These are phyloP conservation scores for Leptodontidium sp. DNA, from an alignment of 2,329 filamentous ascomycete genomes.

Conservation along the genomic window DNA sequence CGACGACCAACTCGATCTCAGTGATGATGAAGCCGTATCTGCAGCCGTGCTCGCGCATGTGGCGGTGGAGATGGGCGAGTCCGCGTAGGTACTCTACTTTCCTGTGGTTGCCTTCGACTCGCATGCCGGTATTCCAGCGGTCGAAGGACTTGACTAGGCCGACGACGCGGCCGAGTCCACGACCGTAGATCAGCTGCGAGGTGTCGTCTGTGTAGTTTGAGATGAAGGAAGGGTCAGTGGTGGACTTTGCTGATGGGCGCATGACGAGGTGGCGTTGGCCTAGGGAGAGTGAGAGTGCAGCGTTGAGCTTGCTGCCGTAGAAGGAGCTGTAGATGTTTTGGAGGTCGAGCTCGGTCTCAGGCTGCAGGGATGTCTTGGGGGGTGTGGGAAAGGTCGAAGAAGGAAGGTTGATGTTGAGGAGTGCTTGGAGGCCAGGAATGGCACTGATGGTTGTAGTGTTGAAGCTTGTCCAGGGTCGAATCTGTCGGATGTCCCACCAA, in stretches of 20 bases:
- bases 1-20: conserved; percentile 92
- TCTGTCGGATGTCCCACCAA: conserved; percentile 95
- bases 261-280: conserved; percentile 64
- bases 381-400: conserved; percentile 64
- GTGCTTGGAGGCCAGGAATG: conserved; percentile 74
- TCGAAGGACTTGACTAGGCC: conserved; percentile 92
- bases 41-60: conserved; percentile 92
- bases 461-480: conserved; percentile 85
- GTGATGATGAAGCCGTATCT: conserved; percentile 97
- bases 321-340: conserved; percentile 66
- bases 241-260: conserved; percentile 43
- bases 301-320: conserved; percentile 88
- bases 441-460: conserved; percentile 74
- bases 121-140: conserved; percentile 95
- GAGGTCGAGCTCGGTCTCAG: conserved; percentile 80
- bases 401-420: conserved; percentile 76
- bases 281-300: conserved; percentile 80
- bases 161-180: conserved; percentile 69
- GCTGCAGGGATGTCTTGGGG: conserved; percentile 62
- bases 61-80: conserved; percentile 84
- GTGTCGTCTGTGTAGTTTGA: conserved; percentile 61
- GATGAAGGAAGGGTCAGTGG: conserved; percentile 52
- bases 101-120: conserved; percentile 82
- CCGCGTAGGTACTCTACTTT: conserved; percentile 89
- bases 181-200: conserved; percentile 56